phyloP scores from a whole-genome alignment of 2,329 filamentous ascomycete species.

The Fusarium sarcochroum region DNA sequence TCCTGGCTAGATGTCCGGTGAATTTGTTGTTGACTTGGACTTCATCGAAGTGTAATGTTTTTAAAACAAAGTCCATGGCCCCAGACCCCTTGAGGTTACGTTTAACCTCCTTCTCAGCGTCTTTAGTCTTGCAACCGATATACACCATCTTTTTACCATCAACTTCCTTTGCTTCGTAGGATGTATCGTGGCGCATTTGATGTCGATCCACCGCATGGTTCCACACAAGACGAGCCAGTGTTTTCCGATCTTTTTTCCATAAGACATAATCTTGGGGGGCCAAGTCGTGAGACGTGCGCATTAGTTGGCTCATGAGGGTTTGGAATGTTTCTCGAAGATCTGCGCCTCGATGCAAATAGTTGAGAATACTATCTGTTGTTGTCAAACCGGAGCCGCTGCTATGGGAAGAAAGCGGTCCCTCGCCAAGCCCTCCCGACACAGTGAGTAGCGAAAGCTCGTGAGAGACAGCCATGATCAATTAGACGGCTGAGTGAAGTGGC shows the following conservation, averaged over 20 bases:
- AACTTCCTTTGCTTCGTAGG: background rate
- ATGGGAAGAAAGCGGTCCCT: background rate
- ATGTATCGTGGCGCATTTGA: background rate
- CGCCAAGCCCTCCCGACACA: background rate
- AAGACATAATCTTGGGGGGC: background rate
- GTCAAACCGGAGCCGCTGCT: background rate
- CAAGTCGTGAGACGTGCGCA: background rate
- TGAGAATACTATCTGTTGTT: background rate
- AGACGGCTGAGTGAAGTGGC: background rate
- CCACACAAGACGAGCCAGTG: background rate
- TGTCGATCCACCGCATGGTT: background rate
- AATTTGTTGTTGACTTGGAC: background rate
- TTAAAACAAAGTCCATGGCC: background rate
- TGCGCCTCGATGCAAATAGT: background rate
- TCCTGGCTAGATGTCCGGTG: background rate
- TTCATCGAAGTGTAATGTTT: background rate
- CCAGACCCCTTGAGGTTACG: background rate
- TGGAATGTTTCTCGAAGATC: background rate
- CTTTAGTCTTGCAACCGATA: background rate
- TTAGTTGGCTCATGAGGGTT: background rate
- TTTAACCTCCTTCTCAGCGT: background rate
- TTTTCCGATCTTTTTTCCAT: background rate
- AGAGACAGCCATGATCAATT: background rate
- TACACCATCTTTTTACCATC: background rate
- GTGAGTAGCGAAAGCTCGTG: background rate